A percentile compares a stretch with the other conserved stretches of the same genome.
Evolutionary conservation across 2,329 filamentous ascomycete genomes (phyloP).

Genomic region (Alternaria sp.): DNA sequence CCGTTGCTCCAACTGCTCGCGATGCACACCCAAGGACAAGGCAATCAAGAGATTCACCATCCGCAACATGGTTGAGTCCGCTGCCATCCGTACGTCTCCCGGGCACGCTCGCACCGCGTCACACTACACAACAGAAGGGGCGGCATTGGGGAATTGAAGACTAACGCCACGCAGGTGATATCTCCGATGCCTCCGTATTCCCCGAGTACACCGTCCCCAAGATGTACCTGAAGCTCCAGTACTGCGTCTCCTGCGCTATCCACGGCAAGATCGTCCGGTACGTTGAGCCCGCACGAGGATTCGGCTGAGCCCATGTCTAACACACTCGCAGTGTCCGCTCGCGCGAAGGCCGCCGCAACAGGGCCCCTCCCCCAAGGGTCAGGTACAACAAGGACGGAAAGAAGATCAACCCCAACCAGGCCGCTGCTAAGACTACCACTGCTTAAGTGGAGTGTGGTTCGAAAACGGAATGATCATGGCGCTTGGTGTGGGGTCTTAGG

Average conservation of each 20-base stretch:
- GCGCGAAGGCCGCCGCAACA: constrained; percentile 95
- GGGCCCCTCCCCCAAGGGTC: constrained; percentile 94
- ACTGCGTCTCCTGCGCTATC: constrained; percentile 99
- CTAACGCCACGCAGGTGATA: constrained; percentile 78
- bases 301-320: constrained; percentile 17
- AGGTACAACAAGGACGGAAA: constrained; percentile 99
- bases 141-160: constrained; percentile 15
- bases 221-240: constrained; percentile 99
- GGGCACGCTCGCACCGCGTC: constrained; percentile 4
- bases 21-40: constrained; percentile 96
- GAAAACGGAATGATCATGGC: constrained; percentile 40
- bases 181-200: constrained; percentile 99
- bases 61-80: constrained; percentile 99
- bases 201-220: constrained; percentile 99
- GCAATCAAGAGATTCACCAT: constrained; percentile 99
- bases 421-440: constrained; percentile 67
- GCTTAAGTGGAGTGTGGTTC: constrained; percentile 34
- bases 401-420: constrained; percentile 93
- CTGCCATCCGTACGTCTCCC: constrained; percentile 89
- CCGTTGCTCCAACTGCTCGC: constrained; percentile 85
- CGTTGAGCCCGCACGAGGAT: constrained; percentile 53
- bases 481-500: constrained; percentile 44
- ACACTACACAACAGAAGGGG: constrained; percentile 4
- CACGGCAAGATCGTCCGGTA: constrained; percentile 99
- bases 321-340: constrained; percentile 81